A percentile compares a stretch with the other conserved stretches of the same genome.
Evolutionary conservation across 352 stramenopile genomes (phyloP).

Genomic region (Pythium scleroteichum): DNA sequence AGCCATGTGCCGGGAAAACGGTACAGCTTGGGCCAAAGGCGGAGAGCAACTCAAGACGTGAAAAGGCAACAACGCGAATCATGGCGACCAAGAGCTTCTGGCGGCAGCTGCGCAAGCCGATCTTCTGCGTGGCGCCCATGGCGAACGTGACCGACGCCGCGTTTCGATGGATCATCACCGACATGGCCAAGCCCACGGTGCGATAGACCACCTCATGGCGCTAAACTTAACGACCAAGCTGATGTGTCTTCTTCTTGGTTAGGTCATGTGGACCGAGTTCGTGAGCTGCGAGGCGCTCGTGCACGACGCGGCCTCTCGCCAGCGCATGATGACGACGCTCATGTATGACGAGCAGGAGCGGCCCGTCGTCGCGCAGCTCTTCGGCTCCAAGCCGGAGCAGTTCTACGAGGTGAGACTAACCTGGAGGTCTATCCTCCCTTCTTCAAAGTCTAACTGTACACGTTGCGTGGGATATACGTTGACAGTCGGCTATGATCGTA

Average conservation of each 20-base stretch:
- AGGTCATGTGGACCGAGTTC: conserved; percentile 73
- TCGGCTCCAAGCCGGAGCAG: conserved; percentile 84
- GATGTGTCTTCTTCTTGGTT: conserved; percentile 7
- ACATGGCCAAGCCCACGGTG: conserved; percentile 76
- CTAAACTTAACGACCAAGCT: neutral
- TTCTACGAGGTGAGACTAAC: conserved; percentile 66
- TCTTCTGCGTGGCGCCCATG: conserved; percentile 85
- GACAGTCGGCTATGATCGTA: conserved; percentile 71
- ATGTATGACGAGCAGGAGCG: conserved; percentile 73
- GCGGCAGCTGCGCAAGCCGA: conserved; percentile 54
- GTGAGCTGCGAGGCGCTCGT: conserved; percentile 84
- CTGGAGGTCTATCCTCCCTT: too few species aligned
- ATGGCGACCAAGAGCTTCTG: conserved; percentile 55
- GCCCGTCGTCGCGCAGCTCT: conserved; percentile 79
- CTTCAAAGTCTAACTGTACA: conserved; percentile 2
- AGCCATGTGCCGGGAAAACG: conserved; percentile 11
- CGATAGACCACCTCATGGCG: neutral
- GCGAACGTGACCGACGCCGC: conserved; percentile 81
- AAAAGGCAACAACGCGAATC: conserved; percentile 16
- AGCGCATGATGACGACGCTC: conserved; percentile 79
- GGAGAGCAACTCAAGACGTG: too few species aligned
- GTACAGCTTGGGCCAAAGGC: neutral
- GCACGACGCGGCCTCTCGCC: conserved; percentile 53
- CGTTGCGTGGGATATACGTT: neutral
- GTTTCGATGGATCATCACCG: conserved; percentile 69